These are phyloP conservation scores for Blastobotrys arbuscula DNA, from an alignment of 1,139 yeast species.

Conservation along the genomic window DNA sequence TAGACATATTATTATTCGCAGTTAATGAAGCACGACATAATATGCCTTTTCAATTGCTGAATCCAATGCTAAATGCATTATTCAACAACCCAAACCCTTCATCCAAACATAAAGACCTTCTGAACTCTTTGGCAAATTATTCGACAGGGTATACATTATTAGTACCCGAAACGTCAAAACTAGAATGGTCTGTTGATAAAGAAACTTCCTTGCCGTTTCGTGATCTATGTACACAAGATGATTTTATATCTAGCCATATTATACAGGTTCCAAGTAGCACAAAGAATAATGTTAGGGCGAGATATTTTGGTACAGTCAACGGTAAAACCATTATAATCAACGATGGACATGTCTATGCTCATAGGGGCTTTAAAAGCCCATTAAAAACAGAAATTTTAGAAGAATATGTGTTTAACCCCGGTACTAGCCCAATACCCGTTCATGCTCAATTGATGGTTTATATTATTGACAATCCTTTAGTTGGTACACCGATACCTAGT, in stretches of 20 bases:
- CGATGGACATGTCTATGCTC: constrained; percentile 46
- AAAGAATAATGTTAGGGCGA: constrained; percentile 40
- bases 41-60: constrained; percentile 28
- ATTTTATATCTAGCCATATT: constrained; percentile 68
- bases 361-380: constrained; percentile 45
- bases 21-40: too few relatives aligned
- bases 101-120: constrained; percentile 47
- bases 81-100: constrained; percentile 60
- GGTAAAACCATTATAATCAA: constrained; percentile 54
- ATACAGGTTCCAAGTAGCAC: constrained; percentile 39
- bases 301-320: constrained; percentile 53
- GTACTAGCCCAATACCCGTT: constrained; percentile 42
- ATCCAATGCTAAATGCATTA: constrained; percentile 61
- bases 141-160: constrained; percentile 31
- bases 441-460: constrained; percentile 44
- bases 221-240: constrained; percentile 60
- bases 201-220: constrained; percentile 42
- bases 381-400: constrained; percentile 43
- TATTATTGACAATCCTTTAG: constrained; percentile 43
- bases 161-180: constrained; percentile 42
- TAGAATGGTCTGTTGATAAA: constrained; percentile 46
- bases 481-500: constrained; percentile 34
- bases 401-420: constrained; percentile 43
- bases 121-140: constrained; percentile 38
- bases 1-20: too few relatives aligned